A percentile compares a stretch with the other conserved stretches of the same genome.
Evolutionary conservation across 352 stramenopile genomes (phyloP).

Genomic region (Nothophytophthora sp.): DNA sequence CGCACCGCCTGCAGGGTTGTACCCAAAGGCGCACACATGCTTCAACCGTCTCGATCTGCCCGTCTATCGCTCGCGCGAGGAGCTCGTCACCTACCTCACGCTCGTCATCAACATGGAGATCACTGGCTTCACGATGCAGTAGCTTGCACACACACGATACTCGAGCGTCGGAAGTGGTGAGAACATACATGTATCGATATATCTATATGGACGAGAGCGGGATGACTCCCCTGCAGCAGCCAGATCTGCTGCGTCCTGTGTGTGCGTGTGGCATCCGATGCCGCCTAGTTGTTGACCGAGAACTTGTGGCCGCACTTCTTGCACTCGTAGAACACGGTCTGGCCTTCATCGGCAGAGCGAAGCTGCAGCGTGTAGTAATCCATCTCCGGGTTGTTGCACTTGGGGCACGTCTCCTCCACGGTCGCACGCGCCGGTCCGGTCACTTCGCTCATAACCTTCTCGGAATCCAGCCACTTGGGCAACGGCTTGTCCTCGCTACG

Average conservation of each 20-base stretch:
- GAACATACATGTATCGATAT: constrained; percentile 35
- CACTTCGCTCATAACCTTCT: constrained; percentile 80
- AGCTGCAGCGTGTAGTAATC: constrained; percentile 99
- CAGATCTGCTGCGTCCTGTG: background rate
- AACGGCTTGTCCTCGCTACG: constrained; percentile 73
- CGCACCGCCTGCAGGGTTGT: constrained; percentile 62
- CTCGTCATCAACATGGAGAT: constrained; percentile 98
- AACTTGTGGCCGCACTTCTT: constrained; percentile 94
- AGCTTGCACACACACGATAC: constrained; percentile 20
- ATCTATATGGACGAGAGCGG: constrained; percentile 40
- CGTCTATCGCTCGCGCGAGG: constrained; percentile 65
- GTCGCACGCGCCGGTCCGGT: constrained; percentile 90
- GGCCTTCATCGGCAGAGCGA: constrained; percentile 98
- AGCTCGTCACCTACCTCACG: constrained; percentile 95
- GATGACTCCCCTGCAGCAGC: constrained; percentile 1
- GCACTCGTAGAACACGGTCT: constrained; percentile 99
- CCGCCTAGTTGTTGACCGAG: constrained; percentile 86
- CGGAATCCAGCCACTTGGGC: constrained; percentile 80
- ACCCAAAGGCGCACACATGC: constrained; percentile 87
- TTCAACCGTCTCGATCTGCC: constrained; percentile 90
- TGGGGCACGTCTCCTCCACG: constrained; percentile 98
- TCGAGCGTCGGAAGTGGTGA: constrained; percentile 1
- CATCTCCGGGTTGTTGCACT: constrained; percentile 97
- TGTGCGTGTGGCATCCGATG: too few species aligned
- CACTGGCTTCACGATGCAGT: constrained; percentile 97